Evolutionary conservation across 192 early-diverging fungal genomes (phyloP).

Genomic region (Endogone sp.): DNA sequence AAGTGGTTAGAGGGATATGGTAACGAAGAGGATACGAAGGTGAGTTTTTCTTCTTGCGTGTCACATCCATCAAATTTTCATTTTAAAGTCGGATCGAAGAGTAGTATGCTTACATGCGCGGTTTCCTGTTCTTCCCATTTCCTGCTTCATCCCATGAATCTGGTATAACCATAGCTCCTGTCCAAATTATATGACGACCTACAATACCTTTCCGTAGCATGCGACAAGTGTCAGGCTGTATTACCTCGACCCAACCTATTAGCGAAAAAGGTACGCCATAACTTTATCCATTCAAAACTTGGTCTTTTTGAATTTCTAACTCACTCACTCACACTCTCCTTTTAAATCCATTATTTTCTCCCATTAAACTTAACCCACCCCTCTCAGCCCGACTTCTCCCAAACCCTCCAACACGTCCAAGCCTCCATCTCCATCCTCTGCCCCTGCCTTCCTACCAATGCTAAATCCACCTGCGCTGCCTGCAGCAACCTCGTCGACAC

Average conservation of each 20-base stretch:
- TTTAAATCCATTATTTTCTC: not conserved
- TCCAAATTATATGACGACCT: not conserved
- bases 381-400: not conserved
- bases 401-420: not conserved
- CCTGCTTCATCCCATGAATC: too few species aligned
- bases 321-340: not conserved
- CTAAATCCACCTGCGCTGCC: not conserved
- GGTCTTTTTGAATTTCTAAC: too few species aligned
- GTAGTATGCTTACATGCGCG: too few species aligned
- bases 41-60: not conserved
- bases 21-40: not conserved
- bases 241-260: not conserved
- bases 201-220: not conserved
- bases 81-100: too few species aligned
- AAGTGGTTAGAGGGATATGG: not conserved
- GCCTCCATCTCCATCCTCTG: not conserved
- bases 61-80: too few species aligned
- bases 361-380: not conserved
- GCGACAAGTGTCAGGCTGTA: not conserved
- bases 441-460: not conserved
- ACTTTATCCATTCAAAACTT: too few species aligned
- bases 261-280: not conserved
- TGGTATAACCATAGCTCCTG: too few species aligned
- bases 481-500: not conserved
- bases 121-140: too few species aligned